These are phyloP conservation scores for Diaporthe sp. DNA, from an alignment of 2,329 filamentous ascomycete species.

Conservation along the genomic window DNA sequence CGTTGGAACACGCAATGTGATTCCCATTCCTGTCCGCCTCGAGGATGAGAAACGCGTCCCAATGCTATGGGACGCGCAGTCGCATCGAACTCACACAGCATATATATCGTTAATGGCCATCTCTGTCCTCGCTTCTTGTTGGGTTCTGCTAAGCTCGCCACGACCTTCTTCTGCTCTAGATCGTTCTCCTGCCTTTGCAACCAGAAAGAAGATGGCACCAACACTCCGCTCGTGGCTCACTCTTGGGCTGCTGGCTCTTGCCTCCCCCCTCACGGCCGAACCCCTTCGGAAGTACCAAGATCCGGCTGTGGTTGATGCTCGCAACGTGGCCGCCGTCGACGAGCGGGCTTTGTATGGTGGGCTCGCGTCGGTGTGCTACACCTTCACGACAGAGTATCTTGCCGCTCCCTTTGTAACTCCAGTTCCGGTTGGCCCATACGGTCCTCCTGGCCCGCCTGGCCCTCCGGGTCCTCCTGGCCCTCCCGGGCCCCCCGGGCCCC, in stretches of 20 bases:
- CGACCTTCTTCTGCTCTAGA: constrained; percentile 24
- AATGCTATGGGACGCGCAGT: not conserved
- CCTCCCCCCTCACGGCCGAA: constrained; percentile 7
- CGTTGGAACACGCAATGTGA: constrained; percentile 16
- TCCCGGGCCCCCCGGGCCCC: not conserved
- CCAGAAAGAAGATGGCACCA: constrained; percentile 22
- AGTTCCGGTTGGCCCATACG: not conserved
- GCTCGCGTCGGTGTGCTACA: constrained; percentile 20
- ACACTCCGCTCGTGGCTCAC: constrained; percentile 27
- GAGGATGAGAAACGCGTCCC: not conserved
- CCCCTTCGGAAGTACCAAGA: not conserved
- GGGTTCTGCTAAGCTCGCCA: not conserved
- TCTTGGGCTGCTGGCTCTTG: constrained; percentile 33
- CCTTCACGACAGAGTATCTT: constrained; percentile 31
- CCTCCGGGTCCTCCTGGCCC: not conserved
- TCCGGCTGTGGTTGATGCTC: constrained; percentile 2
- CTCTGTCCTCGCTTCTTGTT: constrained; percentile 10
- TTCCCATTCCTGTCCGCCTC: constrained; percentile 15
- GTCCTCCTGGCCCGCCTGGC: not conserved
- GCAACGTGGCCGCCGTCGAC: not conserved
- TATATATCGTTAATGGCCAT: constrained; percentile 30
- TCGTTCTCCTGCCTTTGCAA: not conserved
- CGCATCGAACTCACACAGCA: not conserved
- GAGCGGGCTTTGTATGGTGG: constrained; percentile 21
- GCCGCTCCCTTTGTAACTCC: constrained; percentile 10